Evolutionary conservation across 2,329 filamentous ascomycete genomes (phyloP).

Genomic region (Fusarium sp.): DNA sequence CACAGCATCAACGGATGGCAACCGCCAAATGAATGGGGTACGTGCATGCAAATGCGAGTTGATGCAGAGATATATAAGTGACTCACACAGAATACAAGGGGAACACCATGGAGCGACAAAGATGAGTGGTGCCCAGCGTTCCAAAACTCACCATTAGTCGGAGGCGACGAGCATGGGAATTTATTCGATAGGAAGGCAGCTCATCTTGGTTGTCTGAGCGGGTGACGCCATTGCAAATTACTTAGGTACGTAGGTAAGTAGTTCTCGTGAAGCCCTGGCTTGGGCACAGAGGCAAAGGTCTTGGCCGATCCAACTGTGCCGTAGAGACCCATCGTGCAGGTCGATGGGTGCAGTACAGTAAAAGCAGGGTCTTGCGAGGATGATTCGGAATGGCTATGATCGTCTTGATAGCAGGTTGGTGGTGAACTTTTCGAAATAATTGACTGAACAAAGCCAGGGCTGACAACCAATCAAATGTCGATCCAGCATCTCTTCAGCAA

Average conservation of each 20-base stretch:
- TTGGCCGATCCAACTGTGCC: constrained; percentile 18
- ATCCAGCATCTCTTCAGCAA: constrained; percentile 16
- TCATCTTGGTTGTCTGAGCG: constrained; percentile 28
- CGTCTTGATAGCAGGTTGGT: constrained; percentile 27
- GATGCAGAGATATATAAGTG: constrained; percentile 41
- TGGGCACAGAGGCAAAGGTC: not conserved
- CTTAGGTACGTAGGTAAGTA: not conserved
- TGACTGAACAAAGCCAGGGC: constrained; percentile 14
- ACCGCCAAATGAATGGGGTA: constrained; percentile 45
- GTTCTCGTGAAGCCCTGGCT: constrained; percentile 12
- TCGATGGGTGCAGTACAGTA: constrained; percentile 19
- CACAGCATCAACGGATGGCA: constrained; percentile 30
- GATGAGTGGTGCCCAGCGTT: constrained; percentile 42
- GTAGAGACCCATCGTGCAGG: constrained; percentile 7
- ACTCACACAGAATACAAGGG: constrained; percentile 44
- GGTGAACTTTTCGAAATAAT: constrained; percentile 28
- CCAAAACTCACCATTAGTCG: constrained; percentile 39
- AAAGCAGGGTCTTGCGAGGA: constrained; percentile 34
- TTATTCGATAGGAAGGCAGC: constrained; percentile 40
- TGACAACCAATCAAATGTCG: constrained; percentile 37
- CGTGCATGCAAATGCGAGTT: constrained; percentile 25
- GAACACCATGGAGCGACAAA: constrained; percentile 43
- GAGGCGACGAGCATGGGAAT: constrained; percentile 27
- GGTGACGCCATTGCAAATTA: constrained; percentile 45
- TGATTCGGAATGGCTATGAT: constrained; percentile 38